These are phyloP conservation scores for Gastrodia elata DNA, from an alignment of 106 monocot species.

Conservation along the genomic window DNA sequence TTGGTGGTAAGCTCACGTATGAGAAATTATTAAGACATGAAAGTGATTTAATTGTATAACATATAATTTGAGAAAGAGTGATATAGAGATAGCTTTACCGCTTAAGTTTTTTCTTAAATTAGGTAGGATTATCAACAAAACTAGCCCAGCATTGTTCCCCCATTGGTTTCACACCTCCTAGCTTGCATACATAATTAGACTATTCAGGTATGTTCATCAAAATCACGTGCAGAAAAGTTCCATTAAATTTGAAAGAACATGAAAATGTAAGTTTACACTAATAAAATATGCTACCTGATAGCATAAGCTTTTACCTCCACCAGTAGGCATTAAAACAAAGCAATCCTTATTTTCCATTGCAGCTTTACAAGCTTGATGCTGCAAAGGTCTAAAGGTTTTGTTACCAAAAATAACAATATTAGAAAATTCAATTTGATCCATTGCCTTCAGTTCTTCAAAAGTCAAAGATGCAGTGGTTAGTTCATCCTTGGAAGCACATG, in stretches of 20 bases:
- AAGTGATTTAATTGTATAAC: too few relatives aligned
- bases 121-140: too few relatives aligned
- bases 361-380: slow-evolving; percentile 74
- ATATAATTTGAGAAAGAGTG: too few relatives aligned
- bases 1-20: too few relatives aligned
- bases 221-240: not conserved
- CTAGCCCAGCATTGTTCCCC: too few relatives aligned
- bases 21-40: too few relatives aligned
- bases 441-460: slow-evolving; percentile 41
- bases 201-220: not conserved
- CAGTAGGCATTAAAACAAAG: slow-evolving; percentile 97
- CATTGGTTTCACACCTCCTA: too few relatives aligned
- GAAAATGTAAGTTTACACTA: not conserved
- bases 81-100: too few relatives aligned
- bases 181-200: not conserved
- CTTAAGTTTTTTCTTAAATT: too few relatives aligned
- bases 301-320: slow-evolving; percentile 95
- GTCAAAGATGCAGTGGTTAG: slow-evolving; percentile 7
- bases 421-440: slow-evolving; percentile 72
- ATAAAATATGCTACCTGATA: slow-evolving; percentile 58
- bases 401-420: slow-evolving; percentile 91
- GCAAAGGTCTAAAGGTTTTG: slow-evolving; percentile 59
- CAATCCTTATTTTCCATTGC: slow-evolving; percentile 74
- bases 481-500: slow-evolving; percentile 9
- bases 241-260: not conserved